A percentile compares a stretch with the other conserved stretches of the same genome.
phyloP scores from a whole-genome alignment of 352 stramenopile genomes.

The Phytopythium chamaehyphon region DNA sequence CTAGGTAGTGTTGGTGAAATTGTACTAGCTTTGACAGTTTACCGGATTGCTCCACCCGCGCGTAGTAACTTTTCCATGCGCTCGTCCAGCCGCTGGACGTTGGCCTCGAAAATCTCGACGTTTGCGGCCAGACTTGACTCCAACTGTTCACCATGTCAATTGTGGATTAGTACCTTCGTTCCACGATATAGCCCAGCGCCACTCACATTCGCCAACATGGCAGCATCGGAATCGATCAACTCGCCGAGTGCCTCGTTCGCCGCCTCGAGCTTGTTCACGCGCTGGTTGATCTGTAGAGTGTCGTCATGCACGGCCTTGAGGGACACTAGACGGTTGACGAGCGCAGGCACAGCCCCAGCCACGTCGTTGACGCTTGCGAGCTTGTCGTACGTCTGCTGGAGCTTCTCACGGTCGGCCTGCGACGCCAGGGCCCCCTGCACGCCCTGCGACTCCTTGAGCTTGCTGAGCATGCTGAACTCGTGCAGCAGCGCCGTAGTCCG shows the following conservation, averaged over 20 bases:
- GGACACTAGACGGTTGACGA: constrained; percentile 70
- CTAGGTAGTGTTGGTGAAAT: background rate
- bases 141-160: constrained; percentile 63
- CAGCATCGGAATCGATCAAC: constrained; percentile 61
- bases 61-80: constrained; percentile 53
- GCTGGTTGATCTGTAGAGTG: constrained; percentile 34
- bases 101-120: constrained; percentile 70
- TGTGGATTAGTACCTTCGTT: constrained; percentile 3
- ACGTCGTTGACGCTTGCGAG: constrained; percentile 57
- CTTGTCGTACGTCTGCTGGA: constrained; percentile 71
- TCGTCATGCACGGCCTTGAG: constrained; percentile 77
- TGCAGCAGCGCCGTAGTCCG: constrained; percentile 72
- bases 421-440: constrained; percentile 53
- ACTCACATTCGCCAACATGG: constrained; percentile 69
- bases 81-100: constrained; percentile 71
- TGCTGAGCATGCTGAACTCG: constrained; percentile 72
- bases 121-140: constrained; percentile 71
- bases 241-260: constrained; percentile 45
- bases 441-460: constrained; percentile 67
- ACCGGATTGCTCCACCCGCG: background rate
- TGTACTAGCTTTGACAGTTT: background rate
- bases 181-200: constrained; percentile 1
- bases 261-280: constrained; percentile 61
- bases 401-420: constrained; percentile 59
- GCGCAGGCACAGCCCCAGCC: constrained; percentile 46